Evolutionary conservation across 2,329 filamentous ascomycete species (phyloP), one percentile per base, ranked within the genome.

Genomic region (Chrysoporthe deuterocubensis): DNA sequence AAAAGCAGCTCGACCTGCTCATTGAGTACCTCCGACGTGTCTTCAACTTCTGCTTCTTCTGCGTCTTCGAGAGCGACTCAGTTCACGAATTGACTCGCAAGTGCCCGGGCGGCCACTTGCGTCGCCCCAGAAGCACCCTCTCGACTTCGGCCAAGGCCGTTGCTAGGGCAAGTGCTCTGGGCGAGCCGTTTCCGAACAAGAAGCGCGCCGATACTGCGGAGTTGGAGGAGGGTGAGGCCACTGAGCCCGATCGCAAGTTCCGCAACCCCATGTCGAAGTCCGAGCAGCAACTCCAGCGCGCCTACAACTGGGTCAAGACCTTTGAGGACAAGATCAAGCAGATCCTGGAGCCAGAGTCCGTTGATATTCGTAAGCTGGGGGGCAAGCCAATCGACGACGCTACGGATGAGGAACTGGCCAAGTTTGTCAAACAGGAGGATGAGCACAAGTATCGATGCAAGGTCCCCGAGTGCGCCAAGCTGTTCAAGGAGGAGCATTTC

Each of bases 11-110:
- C 62, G 96, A 99, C 80, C 84, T 99, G 46, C 86, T 97, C 78
- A 96, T 98, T 64, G 96, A 99, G 81, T 99, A 99, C 78, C 86
- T 99, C 69, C 93, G 96, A 64, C 90, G 96, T 18, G 96, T 99
- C 64, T 97, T 96, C 85, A 97, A 96, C 81, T 98, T 99, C 81
- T 99, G 96, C 83, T 97, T 99, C 84, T 99, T 98, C 83, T 99
- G 96, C 78, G 96, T 99, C 5, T 98, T 99, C 73, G 96, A 99
- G 80, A 96, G 94, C 76, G 96, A 99, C 78, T 98, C 95, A 0
- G 90, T 98, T 32, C 96, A 99, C 75, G 96, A 99, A 80, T 84
- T 99, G 72, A 94, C 93, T 52, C 90, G 96, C 69, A 98, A 99
- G 81, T 99, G 96, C 74, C 94, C 96, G 37, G 96, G 96, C 54